Base-by-base conservation (phyloP, 306 rosid species). In the Benincasa hispida region DNA sequence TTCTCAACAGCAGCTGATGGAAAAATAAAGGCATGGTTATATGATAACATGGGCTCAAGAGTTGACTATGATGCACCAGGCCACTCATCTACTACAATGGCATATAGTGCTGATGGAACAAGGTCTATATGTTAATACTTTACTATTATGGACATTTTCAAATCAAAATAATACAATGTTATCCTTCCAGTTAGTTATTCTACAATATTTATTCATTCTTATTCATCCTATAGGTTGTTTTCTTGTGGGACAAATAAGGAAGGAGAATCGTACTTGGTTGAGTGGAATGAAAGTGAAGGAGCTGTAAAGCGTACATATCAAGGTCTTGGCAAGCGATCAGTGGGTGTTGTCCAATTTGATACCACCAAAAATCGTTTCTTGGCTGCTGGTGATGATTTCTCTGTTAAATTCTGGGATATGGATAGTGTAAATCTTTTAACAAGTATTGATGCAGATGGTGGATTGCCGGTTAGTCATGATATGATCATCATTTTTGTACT, bases 201-300 rank as follows among this genome's bases (percentile, higher is more conserved):
- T 37, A 11, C 13, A 75, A 56, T 76, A 63, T 62, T 66, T 66
- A 17, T 60, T 47, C 62, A 37, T 81, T 57, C 67, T 76, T 81
- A 47, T 78, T 60, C 79, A 75, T 56, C 81, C 78, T 57, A 50
- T 79, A 95, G 99, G 87, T 81, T 95, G 83, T 92, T 95, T 84
- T 95, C 99, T 14, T 95, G 98, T 58, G 99, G 99, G 80, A 87
- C 99, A 69, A 95, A 89, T 78, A 95, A 92, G 87, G 98, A 95
- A 88, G 99, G 99, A 66, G 99, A 95, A 50, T 95, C 99, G 24
- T 88, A 73, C 88, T 83, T 95, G 73, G 99, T 95, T 79, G 99
- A 95, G 81, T 95, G 99, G 99, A 95, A 95, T 85, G 99, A 95
- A 87, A 95, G 98, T 82, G 99, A 95, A 86, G 99, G 99, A 79